These are phyloP conservation scores for Yamadazyma aaseri DNA, from an alignment of 1,139 yeast genomes.

Conservation along the genomic window DNA sequence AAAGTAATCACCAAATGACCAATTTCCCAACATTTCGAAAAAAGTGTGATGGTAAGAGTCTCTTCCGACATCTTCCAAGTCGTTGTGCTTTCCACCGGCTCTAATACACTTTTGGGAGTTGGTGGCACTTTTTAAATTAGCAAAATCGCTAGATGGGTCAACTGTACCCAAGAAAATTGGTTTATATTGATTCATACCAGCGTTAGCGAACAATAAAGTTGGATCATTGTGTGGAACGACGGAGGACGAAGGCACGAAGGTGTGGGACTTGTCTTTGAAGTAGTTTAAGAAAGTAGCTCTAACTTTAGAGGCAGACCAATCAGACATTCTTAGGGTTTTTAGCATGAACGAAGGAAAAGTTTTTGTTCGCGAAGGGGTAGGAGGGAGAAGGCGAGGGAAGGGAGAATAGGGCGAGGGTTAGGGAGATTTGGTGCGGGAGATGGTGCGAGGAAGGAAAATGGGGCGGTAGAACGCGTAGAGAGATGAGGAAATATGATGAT, in stretches of 20 bases:
- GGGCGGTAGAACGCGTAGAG: no score
- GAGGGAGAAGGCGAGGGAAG: slow-evolving; percentile 1
- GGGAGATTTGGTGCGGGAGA: not conserved
- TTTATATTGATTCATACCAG: slow-evolving; percentile 98
- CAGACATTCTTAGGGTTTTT: slow-evolving; percentile 19
- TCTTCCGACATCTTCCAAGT: slow-evolving; percentile 96
- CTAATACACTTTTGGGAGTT: slow-evolving; percentile 98
- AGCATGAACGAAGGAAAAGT: slow-evolving; percentile 12
- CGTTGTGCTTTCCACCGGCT: slow-evolving; percentile 99
- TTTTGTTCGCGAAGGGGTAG: slow-evolving; percentile 5
- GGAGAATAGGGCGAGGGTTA: not conserved
- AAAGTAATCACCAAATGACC: slow-evolving; percentile 99
- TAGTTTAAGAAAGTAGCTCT: slow-evolving; percentile 84
- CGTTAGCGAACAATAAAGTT: slow-evolving; percentile 90
- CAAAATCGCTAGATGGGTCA: slow-evolving; percentile 88
- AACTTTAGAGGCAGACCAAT: slow-evolving; percentile 73
- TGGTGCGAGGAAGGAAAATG: not conserved
- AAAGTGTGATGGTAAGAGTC: slow-evolving; percentile 98
- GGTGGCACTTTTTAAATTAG: slow-evolving; percentile 80
- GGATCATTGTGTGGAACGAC: slow-evolving; percentile 98
- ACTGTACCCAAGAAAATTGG: slow-evolving; percentile 96
- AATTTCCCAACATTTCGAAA: slow-evolving; percentile 98
- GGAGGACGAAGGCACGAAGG: slow-evolving; percentile 86
- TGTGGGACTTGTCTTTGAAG: slow-evolving; percentile 66
- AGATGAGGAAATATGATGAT: no score